Base-by-base conservation (phyloP, 192 early-diverging fungal genomes). In the Backusella tuberculispora region DNA sequence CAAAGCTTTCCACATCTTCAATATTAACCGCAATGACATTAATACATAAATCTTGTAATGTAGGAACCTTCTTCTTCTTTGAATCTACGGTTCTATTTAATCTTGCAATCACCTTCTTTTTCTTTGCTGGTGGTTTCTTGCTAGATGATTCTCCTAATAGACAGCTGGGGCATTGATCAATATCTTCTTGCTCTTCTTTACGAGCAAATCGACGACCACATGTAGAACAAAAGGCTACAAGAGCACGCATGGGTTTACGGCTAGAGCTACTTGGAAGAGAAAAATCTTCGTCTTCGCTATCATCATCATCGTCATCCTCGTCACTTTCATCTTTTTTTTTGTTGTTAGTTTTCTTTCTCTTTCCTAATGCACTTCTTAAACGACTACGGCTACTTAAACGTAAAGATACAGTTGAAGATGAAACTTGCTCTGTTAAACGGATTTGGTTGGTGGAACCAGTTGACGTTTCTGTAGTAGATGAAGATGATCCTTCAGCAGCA, bases 1-100 rank as follows among this genome's bases (percentile, higher is more conserved):
- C 95, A 83, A 97, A 89, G 17, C 87, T 87, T 64, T 95, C 94
- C 0, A 97, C 91, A 75, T 88, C 87, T 66, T 95, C 92, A 56
- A 97, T 90, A 69, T 92, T 85, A 68, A 84, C 84, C 2, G 92
- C 93, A 77, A 95, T 90, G 26, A 87, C 85, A n/a, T 84, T 79
- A 56, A 90, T 90, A 63, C 90, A 93, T 6, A 90, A 56, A 68
- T 93, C 89, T 64, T 90, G 90, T 5, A 93, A 83, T 46, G 85
- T 76, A 24, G 87, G 85, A 21, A 90, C 9, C 4, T 5, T 85
- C 80, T 78, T 81, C 85, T 69, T 34, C 63, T 48, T 73, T 72
- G 72, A 46, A 68, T 40, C 43, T 65, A 44, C 63, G 65, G 60
- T 29, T 38, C 60, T 69, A 65, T 70, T 42, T 24, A 26, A 44